These are phyloP conservation scores for Byssoonygena ceratinophila DNA, from an alignment of 2,329 filamentous ascomycete genomes.

Conservation along the genomic window DNA sequence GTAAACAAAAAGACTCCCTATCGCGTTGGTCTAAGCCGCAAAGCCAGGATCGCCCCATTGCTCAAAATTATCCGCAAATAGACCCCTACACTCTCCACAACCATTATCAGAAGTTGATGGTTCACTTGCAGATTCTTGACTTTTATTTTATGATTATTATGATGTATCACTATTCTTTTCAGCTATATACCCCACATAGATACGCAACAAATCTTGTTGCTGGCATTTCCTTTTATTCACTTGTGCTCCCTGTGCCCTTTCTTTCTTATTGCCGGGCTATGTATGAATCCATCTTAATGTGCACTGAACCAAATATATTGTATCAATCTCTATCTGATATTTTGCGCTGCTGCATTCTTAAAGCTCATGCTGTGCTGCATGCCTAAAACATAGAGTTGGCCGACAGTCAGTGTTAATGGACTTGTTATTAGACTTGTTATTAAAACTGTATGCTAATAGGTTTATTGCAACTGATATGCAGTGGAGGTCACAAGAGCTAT, in stretches of 20 bases:
- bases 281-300: too few species aligned
- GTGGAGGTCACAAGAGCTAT: too few species aligned
- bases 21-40: slow-evolving; percentile 42
- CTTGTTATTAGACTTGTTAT: too few species aligned
- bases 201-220: neutral
- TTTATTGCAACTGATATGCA: too few species aligned
- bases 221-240: neutral
- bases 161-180: neutral
- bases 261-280: too few species aligned
- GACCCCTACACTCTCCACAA: slow-evolving; percentile 6
- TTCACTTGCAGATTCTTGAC: neutral
- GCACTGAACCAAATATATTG: too few species aligned
- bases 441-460: too few species aligned
- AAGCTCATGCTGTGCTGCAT: too few species aligned
- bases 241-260: neutral
- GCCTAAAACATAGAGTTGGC: too few species aligned
- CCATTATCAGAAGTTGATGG: neutral
- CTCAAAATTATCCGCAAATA: slow-evolving; percentile 38
- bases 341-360: too few species aligned
- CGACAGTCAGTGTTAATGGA: too few species aligned
- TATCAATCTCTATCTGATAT: too few species aligned
- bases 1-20: slow-evolving; percentile 33
- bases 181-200: neutral
- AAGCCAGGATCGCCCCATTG: slow-evolving; percentile 40
- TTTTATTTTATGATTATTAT: neutral